A percentile compares a stretch with the other conserved stretches of the same genome.
Evolutionary conservation across 2,329 filamentous ascomycete genomes (phyloP).

Genomic region (Teratosphaeria zuluensis): DNA sequence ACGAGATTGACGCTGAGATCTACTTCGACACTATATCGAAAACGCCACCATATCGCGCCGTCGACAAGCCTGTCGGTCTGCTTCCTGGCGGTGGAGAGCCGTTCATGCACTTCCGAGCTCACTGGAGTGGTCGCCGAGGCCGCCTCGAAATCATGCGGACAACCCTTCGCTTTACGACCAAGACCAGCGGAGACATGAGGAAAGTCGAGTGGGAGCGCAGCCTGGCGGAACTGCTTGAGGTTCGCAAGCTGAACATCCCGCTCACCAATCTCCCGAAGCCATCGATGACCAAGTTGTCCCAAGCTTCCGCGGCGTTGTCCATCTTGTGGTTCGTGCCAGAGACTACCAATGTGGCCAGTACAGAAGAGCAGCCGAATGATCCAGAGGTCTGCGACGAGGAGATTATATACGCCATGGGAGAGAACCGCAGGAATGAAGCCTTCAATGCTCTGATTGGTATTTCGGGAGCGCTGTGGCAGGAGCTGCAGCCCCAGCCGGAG

Average conservation of each 20-base stretch:
- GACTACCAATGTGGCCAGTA: background rate
- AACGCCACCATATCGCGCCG: background rate
- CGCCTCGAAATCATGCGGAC: slow-evolving; percentile 2
- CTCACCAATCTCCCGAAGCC: background rate
- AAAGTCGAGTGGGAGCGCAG: slow-evolving; percentile 1
- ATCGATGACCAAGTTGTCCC: background rate
- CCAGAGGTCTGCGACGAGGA: slow-evolving; percentile 1
- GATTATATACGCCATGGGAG: slow-evolving; percentile 2
- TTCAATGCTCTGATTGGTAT: slow-evolving; percentile 5
- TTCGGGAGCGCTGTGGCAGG: slow-evolving; percentile 3
- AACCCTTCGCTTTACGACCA: slow-evolving; percentile 1
- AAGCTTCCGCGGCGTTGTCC: background rate
- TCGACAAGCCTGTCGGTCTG: background rate
- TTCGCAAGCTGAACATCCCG: slow-evolving; percentile 1
- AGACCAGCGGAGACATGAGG: background rate
- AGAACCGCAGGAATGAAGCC: slow-evolving; percentile 2
- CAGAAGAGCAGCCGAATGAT: slow-evolving; percentile 1
- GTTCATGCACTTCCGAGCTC: slow-evolving; percentile 1
- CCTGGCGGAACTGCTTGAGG: slow-evolving; percentile 3
- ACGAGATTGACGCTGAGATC: slow-evolving; percentile 1
- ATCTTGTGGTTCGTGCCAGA: slow-evolving; percentile 1
- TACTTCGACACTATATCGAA: slow-evolving; percentile 4
- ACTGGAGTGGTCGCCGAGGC: slow-evolving; percentile 4
- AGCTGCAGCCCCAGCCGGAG: slow-evolving; percentile 2
- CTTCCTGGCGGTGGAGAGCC: background rate